Evolutionary conservation across 129 eudicot species (phyloP), one percentile per base, ranked within the genome.

Genomic region (Flaveria trinervia): DNA sequence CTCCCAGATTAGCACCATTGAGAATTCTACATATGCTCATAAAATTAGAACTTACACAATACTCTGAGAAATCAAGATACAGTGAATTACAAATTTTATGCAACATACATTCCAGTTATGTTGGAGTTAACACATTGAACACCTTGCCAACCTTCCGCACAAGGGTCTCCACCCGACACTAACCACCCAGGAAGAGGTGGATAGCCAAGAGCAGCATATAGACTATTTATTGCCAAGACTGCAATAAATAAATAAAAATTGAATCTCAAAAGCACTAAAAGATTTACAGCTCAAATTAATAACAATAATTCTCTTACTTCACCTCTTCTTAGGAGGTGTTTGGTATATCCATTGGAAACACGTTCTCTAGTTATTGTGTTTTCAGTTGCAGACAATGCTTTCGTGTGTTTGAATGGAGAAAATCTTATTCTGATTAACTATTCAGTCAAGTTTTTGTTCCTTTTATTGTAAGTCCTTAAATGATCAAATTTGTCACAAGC

Each of bases 101-200:
- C 73, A 48, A 17, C 97, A 25, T 94, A 94, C 98, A 94, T 79
- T 71, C 85, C 89, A 16, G 97, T 89, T 55, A 95, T 84, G 85
- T 91, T 91, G 13, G 99, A 69, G 73, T 82, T 88, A 52, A 95
- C 99, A 77, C 99, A 95, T 71, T 68, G 90, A 39, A 95, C 92
- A 9, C 99, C 99, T 83, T 86, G 97, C 99, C 99, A 95, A 77
- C 81, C 85, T 73, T 88, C 92, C 2, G 84, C 85, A 74, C 99
- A 95, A 26, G 99, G 99, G 82, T 95, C 99, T 74, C 96, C 97
- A 30, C 96, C 97, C 5, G 79, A 50, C 39, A 90, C 85, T 44
- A 91, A 43, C 99, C 99, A 95, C 20, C 94, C 96, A 46, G 88
- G 86, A 78, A 95, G 90, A 41, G 87, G 84, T 4, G 99, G 99